phyloP scores from a whole-genome alignment of 2,329 filamentous ascomycete species.

The Aspergillus sp. region DNA sequence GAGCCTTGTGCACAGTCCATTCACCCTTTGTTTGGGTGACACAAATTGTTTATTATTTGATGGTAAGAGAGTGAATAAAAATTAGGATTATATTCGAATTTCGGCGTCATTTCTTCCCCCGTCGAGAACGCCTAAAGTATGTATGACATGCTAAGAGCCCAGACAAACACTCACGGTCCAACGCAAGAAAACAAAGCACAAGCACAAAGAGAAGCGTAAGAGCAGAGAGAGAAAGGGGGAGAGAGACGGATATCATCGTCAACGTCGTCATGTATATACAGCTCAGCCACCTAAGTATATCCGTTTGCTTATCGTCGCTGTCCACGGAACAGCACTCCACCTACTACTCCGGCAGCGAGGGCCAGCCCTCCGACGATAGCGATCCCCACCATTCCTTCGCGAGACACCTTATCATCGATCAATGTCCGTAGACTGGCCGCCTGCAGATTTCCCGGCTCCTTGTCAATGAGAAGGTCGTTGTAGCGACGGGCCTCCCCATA shows the following conservation, averaged over 20 bases:
- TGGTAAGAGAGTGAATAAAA: neutral
- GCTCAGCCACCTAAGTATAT: slow-evolving; percentile 8
- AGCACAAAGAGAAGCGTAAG: neutral
- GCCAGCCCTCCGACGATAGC: slow-evolving; percentile 93
- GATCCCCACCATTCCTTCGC: slow-evolving; percentile 89
- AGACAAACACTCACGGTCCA: slow-evolving; percentile 1
- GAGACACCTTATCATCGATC: slow-evolving; percentile 95
- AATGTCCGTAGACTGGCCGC: slow-evolving; percentile 79
- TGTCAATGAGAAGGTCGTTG: slow-evolving; percentile 87
- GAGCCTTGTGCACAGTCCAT: neutral
- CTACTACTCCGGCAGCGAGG: slow-evolving; percentile 88
- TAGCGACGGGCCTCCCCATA: slow-evolving; percentile 93
- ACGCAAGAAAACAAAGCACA: neutral
- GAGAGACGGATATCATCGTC: slow-evolving; percentile 12
- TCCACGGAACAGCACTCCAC: slow-evolving; percentile 80
- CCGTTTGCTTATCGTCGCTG: slow-evolving; percentile 57
- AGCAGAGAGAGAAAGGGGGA: slow-evolving; percentile 8
- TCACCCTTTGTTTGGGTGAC: neutral
- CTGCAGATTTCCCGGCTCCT: slow-evolving; percentile 89
- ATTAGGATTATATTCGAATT: slow-evolving; percentile 11
- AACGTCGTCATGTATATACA: slow-evolving; percentile 16
- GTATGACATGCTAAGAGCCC: slow-evolving; percentile 12
- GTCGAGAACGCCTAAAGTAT: slow-evolving; percentile 5
- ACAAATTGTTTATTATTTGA: neutral
- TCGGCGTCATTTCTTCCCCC: slow-evolving; percentile 4